Percentiles rank a stretch among this genome's conserved stretches.
These are phyloP conservation scores for Fusarium sp. DNA, from an alignment of 2,329 filamentous ascomycete species.

Conservation along the genomic window DNA sequence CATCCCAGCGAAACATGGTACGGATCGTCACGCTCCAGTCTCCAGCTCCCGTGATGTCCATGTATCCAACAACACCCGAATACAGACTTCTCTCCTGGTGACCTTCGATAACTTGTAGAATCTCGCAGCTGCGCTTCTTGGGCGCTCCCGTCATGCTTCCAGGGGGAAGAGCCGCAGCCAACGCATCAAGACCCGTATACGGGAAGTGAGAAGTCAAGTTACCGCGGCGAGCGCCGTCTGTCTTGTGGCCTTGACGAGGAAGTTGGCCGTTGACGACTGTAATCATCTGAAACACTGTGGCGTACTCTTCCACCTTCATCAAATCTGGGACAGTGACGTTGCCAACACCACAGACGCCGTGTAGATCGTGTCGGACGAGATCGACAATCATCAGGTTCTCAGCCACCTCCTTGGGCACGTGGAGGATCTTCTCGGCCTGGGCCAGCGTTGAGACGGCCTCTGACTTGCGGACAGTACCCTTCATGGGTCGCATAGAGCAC, in stretches of 20 bases:
- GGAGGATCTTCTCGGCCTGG: slow-evolving; percentile 78
- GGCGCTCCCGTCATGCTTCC: slow-evolving; percentile 98
- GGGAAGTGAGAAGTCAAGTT: slow-evolving; percentile 17
- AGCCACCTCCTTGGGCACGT: slow-evolving; percentile 88
- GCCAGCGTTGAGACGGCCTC: slow-evolving; percentile 73
- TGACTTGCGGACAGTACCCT: slow-evolving; percentile 91
- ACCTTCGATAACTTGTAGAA: slow-evolving; percentile 77
- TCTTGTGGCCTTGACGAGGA: slow-evolving; percentile 44
- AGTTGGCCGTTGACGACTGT: slow-evolving; percentile 83
- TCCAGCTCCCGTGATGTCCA: slow-evolving; percentile 85
- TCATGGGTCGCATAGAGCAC: slow-evolving; percentile 92
- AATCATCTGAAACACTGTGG: slow-evolving; percentile 91
- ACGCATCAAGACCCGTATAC: slow-evolving; percentile 77
- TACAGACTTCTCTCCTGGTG: slow-evolving; percentile 78
- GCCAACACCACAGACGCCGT: slow-evolving; percentile 82
- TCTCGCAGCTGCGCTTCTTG: slow-evolving; percentile 91
- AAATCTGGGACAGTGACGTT: slow-evolving; percentile 81
- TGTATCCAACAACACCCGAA: slow-evolving; percentile 89
- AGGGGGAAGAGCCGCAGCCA: slow-evolving; percentile 83
- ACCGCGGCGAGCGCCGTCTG: slow-evolving; percentile 10
- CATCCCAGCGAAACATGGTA: slow-evolving; percentile 80
- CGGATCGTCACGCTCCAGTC: slow-evolving; percentile 95
- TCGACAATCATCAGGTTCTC: slow-evolving; percentile 99
- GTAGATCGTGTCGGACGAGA: slow-evolving; percentile 92
- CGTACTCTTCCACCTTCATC: slow-evolving; percentile 90